phyloP scores from a whole-genome alignment of 805 yeast species.

The Ogataea saltuana region DNA sequence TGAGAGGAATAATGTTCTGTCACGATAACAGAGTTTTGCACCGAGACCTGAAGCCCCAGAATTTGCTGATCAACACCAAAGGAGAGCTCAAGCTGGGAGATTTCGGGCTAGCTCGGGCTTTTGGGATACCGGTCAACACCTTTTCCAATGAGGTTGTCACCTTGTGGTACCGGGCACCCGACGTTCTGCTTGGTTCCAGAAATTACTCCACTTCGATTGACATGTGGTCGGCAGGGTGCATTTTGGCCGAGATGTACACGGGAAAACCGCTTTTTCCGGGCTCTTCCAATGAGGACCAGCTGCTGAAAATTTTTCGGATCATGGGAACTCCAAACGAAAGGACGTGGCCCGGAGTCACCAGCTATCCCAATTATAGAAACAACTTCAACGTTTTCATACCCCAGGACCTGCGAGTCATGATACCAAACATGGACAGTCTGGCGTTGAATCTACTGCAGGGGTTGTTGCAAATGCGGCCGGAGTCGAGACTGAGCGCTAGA shows the following conservation, averaged over 20 bases:
- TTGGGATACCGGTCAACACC: constrained; percentile 96
- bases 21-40: constrained; percentile 84
- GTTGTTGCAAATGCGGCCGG: constrained; percentile 62
- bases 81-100: constrained; percentile 95
- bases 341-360: constrained; percentile 97
- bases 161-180: constrained; percentile 97
- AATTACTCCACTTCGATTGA: constrained; percentile 96
- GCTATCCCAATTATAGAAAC: constrained; percentile 80
- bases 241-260: constrained; percentile 97
- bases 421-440: constrained; percentile 68
- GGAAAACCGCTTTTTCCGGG: constrained; percentile 97
- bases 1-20: constrained; percentile 85
- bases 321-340: constrained; percentile 97
- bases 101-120: constrained; percentile 96
- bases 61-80: constrained; percentile 80
- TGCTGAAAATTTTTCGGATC: constrained; percentile 84
- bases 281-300: constrained; percentile 92
- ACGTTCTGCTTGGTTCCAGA: constrained; percentile 90
- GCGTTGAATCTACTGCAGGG: constrained; percentile 67
- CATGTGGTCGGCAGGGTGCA: constrained; percentile 98
- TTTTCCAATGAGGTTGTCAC: constrained; percentile 98
- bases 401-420: constrained; percentile 73
- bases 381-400: constrained; percentile 86
- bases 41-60: constrained; percentile 92
- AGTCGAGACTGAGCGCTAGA: constrained; percentile 58